phyloP scores from a whole-genome alignment of 2,329 filamentous ascomycete genomes.

The Colletotrichum simmondsii region DNA sequence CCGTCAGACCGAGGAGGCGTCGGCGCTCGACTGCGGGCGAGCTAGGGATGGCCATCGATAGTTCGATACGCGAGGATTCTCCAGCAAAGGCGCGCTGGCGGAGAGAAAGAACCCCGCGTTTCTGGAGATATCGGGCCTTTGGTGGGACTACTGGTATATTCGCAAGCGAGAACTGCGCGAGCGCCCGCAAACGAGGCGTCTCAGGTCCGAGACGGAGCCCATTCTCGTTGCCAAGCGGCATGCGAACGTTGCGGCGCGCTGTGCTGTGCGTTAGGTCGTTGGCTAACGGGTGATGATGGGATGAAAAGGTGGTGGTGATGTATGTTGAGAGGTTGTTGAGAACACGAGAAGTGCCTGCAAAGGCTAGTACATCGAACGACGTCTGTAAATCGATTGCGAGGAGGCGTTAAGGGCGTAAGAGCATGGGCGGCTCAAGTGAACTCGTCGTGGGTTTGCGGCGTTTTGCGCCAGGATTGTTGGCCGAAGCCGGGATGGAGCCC shows the following conservation, averaged over 20 bases:
- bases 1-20: background rate
- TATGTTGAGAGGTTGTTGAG: background rate
- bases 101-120: background rate
- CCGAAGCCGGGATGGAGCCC: slow-evolving; percentile 1
- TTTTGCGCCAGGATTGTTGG: background rate
- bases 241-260: background rate
- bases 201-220: background rate
- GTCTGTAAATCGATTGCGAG: background rate
- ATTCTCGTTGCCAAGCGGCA: background rate
- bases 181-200: background rate
- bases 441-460: slow-evolving; percentile 1
- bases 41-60: background rate
- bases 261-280: background rate
- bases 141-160: slow-evolving; percentile 1
- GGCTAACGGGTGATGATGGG: background rate
- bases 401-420: background rate
- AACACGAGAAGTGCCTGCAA: background rate
- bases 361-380: no score
- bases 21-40: background rate
- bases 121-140: slow-evolving; percentile 21
- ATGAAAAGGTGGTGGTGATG: background rate
- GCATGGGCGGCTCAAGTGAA: background rate
- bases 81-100: background rate
- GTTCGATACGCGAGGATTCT: background rate
- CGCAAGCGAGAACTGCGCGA: background rate